Base-by-base conservation (phyloP, 2,329 filamentous ascomycete species). In the Dactylellina parvicollis region DNA sequence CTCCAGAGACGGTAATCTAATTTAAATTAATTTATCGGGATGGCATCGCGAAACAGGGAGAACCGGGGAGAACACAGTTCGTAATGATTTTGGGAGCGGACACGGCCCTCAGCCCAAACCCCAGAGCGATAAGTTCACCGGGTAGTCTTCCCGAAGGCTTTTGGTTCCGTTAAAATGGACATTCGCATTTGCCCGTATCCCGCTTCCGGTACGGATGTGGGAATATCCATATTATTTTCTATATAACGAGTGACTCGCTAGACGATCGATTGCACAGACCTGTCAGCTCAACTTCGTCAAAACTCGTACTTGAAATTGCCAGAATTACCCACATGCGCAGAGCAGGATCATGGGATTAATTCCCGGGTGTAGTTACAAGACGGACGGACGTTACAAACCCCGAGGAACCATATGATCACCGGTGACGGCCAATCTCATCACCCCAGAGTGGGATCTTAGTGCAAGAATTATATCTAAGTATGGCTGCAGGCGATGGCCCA, bases 11-110 rank as follows among this genome's bases (percentile, higher is more conserved):
- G 38, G 44, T 34, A 47, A 42, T 55, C 60, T 73, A 73, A 73
- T 65, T 73, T 73, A 73, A 73, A 54, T 60, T 73, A 73, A 73
- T 73, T 55, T 65, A 65, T 73, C 67, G 67, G 67, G 52, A 73
- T 66, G 36, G 59, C 24, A 66, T 73, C 67, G 67, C 59, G 57
- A 66, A 73, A 47, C 42, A 54, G 54, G 59, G 52, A 73, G 36
- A 38, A 10, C 40, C 54, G 49, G 60, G 66, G 44, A 50, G 28
- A 30, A 50, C n/a, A 54, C 14, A 7, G 38, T 44, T 61, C 42
- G 3, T 22, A 42, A 42, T 34, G 32, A 56, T 30, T 38, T 47
- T 18, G 40, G 46, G 28, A 22, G 3, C 32, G 24, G 22, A 67
- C 50, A 57, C 40, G 47, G 26, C 50, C 59, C 50, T 49, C n/a